A percentile compares a stretch with the other conserved stretches of the same genome.
Evolutionary conservation across 805 yeast species (phyloP).

Genomic region (Candida hungchunana): DNA sequence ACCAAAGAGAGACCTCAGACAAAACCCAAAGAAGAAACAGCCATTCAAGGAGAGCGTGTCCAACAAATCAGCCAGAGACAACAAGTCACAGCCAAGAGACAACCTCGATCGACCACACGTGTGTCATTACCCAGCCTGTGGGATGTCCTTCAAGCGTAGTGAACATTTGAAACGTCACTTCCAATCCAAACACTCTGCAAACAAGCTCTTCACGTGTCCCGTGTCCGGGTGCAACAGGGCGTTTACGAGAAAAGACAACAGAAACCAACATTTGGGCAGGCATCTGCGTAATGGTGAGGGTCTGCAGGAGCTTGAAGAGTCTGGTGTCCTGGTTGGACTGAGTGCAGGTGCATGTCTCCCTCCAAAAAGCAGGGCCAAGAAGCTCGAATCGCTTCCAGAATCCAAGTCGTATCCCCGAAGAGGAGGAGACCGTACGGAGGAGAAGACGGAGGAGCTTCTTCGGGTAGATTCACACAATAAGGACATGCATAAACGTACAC

Average conservation of each 20-base stretch:
- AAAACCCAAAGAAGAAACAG: too few relatives aligned
- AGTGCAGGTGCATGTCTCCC: background rate
- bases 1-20: too few relatives aligned
- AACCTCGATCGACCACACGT: slow-evolving; percentile 3
- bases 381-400: background rate
- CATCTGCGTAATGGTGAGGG: slow-evolving; percentile 7
- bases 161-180: slow-evolving; percentile 10
- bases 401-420: too few relatives aligned
- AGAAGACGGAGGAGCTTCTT: too few relatives aligned
- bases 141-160: slow-evolving; percentile 8
- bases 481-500: background rate
- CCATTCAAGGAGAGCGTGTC: background rate
- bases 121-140: slow-evolving; percentile 6
- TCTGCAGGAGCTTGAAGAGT: slow-evolving; percentile 3
- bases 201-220: slow-evolving; percentile 4
- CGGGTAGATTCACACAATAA: background rate
- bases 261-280: slow-evolving; percentile 10
- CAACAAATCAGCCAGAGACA: background rate
- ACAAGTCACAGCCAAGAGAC: background rate
- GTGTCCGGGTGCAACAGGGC: slow-evolving; percentile 6
- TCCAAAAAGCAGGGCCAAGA: background rate
- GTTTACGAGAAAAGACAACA: slow-evolving; percentile 10
- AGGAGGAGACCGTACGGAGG: too few relatives aligned
- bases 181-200: slow-evolving; percentile 6
- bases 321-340: slow-evolving; percentile 1